Conservation (phyloP, 23 red algal genomes). For the Gracilariopsis chorda region DNA sequence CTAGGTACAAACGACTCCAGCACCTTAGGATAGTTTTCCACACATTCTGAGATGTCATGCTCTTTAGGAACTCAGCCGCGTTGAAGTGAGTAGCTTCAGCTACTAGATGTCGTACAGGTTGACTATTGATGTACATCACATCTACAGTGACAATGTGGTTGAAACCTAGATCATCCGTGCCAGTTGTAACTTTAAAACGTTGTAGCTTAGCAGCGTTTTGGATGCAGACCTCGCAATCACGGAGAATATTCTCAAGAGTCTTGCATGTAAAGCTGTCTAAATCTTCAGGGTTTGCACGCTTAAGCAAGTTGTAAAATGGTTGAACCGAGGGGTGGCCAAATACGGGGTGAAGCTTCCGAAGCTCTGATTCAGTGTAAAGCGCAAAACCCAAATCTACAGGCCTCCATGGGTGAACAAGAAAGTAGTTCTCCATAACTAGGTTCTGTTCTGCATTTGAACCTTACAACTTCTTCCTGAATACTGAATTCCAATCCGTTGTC, state of each 20-base stretch:
- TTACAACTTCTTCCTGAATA: neutral
- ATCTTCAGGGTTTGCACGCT: neutral
- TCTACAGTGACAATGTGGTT: slow-evolving; percentile 8
- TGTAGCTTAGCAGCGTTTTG: neutral
- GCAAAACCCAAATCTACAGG: neutral
- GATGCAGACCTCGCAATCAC: neutral
- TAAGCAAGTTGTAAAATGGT: neutral
- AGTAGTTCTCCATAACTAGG: no score
- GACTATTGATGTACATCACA: neutral
- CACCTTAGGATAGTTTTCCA: neutral
- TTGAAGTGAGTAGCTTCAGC: neutral
- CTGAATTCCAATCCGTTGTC: slow-evolving; percentile 2
- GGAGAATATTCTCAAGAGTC: neutral
- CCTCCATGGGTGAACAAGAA: neutral
- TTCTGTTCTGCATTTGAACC: neutral
- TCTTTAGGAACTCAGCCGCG: neutral
- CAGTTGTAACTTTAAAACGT: neutral
- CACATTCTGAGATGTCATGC: neutral
- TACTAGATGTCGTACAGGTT: neutral
- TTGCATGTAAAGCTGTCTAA: neutral
- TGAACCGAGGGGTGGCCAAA: slow-evolving; percentile 32
- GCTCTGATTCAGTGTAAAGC: no score
- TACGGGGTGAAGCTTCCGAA: slow-evolving; percentile 7
- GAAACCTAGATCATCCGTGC: neutral
- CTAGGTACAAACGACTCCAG: slow-evolving; percentile 1